These are phyloP conservation scores for Vachellia pachyceras DNA, from an alignment of 306 rosid genomes.

Conservation along the genomic window DNA sequence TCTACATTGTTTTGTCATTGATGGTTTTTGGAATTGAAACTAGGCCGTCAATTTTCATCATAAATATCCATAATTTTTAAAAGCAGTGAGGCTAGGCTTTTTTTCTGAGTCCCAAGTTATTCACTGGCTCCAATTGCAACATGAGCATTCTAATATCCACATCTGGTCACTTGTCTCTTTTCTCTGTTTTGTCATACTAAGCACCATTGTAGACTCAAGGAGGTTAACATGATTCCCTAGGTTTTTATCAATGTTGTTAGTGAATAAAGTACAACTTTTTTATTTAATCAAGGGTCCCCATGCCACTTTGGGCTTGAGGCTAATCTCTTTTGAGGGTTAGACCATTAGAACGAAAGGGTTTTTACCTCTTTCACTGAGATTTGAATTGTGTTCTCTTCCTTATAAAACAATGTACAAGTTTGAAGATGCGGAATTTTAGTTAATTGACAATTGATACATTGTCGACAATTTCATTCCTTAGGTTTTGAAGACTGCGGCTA, in stretches of 20 bases:
- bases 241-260: constrained; percentile 9
- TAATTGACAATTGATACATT: background rate
- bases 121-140: background rate
- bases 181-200: background rate
- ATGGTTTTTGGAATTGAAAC: background rate
- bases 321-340: no score
- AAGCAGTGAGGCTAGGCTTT: background rate
- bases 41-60: background rate
- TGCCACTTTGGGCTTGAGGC: no score
- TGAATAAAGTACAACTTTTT: background rate
- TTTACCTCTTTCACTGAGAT: no score
- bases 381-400: no score
- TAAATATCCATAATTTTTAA: background rate
- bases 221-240: background rate
- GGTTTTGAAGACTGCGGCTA: constrained; percentile 84
- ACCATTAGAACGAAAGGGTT: no score
- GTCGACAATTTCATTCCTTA: constrained; percentile 29
- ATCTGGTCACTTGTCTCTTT: background rate
- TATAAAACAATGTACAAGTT: background rate
- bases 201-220: background rate
- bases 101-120: background rate
- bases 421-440: constrained; percentile 1
- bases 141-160: background rate
- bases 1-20: background rate
- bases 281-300: no score